Conservation (phyloP, 2,329 filamentous ascomycete genomes). For the Alternaria burnsii region DNA sequence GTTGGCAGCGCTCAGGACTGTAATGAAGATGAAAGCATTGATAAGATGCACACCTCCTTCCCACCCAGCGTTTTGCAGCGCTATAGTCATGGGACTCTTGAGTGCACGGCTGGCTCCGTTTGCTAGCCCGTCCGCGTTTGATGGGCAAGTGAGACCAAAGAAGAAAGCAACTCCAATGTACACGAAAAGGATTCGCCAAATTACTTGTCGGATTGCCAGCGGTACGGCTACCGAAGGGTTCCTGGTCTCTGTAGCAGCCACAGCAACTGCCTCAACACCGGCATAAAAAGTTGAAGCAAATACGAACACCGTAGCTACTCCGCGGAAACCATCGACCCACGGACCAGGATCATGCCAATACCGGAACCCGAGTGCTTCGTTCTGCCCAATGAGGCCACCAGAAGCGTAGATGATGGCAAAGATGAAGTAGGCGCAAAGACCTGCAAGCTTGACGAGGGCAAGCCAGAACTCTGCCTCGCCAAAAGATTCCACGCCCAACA, state of each 20-base stretch:
- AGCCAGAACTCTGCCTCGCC: slow-evolving; percentile 57
- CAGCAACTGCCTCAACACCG: slow-evolving; percentile 47
- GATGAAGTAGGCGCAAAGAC: slow-evolving; percentile 51
- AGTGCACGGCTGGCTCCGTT: slow-evolving; percentile 69
- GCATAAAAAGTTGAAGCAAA: slow-evolving; percentile 54
- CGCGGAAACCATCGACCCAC: slow-evolving; percentile 53
- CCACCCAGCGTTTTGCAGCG: slow-evolving; percentile 76
- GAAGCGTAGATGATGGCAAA: slow-evolving; percentile 53
- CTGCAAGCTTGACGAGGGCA: slow-evolving; percentile 51
- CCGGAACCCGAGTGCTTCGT: slow-evolving; percentile 42
- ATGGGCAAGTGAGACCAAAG: slow-evolving; percentile 72
- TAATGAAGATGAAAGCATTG: slow-evolving; percentile 71
- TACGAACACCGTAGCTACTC: slow-evolving; percentile 55
- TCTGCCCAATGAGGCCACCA: slow-evolving; percentile 44
- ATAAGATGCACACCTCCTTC: slow-evolving; percentile 76
- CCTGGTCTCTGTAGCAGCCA: slow-evolving; percentile 48
- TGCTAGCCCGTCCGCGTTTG: slow-evolving; percentile 70
- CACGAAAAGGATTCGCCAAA: slow-evolving; percentile 55
- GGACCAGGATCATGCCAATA: slow-evolving; percentile 54
- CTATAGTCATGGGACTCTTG: slow-evolving; percentile 60
- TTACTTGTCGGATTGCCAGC: slow-evolving; percentile 57
- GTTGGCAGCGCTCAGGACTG: slow-evolving; percentile 68
- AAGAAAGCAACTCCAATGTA: slow-evolving; percentile 56
- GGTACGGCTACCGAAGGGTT: slow-evolving; percentile 59
- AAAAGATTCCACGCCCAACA: slow-evolving; percentile 53